Conservation (phyloP, 2,329 filamentous ascomycete species). For the Pseudopithomyces maydicus region DNA sequence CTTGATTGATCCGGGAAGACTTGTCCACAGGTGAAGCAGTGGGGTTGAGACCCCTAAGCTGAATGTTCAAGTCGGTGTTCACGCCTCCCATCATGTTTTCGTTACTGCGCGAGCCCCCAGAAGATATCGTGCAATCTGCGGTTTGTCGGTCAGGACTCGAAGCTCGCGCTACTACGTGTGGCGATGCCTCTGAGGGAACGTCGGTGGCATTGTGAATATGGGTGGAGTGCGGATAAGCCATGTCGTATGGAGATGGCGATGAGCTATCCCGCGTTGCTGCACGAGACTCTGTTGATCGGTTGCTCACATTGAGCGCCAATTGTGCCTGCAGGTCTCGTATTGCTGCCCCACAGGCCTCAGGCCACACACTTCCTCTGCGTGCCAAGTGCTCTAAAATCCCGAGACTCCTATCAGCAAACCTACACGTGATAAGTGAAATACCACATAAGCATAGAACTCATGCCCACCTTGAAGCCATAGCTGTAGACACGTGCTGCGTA, state of each 20-base stretch:
- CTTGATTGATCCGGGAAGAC: background rate
- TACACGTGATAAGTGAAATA: conserved; percentile 15
- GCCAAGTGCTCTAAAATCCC: conserved; percentile 32
- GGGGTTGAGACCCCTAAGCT: background rate
- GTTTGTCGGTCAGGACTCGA: conserved; percentile 13
- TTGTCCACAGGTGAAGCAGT: background rate
- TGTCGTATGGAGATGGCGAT: background rate
- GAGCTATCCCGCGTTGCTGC: background rate
- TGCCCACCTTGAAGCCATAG: conserved; percentile 48
- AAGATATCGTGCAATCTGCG: too few species aligned
- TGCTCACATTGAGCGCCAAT: conserved; percentile 14
- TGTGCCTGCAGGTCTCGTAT: conserved; percentile 28
- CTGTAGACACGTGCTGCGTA: conserved; percentile 49
- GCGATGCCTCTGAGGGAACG: background rate
- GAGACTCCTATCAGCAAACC: conserved; percentile 30
- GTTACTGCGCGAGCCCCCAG: too few species aligned
- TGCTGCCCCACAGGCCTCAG: conserved; percentile 34
- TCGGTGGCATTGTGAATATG: background rate
- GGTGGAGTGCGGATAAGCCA: background rate
- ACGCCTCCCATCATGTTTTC: too few species aligned
- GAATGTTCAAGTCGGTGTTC: background rate
- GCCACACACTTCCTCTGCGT: conserved; percentile 33
- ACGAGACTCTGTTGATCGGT: background rate
- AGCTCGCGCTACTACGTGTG: conserved; percentile 6
- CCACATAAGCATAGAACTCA: background rate